These are phyloP conservation scores for Aspergillus sclerotioniger DNA, from an alignment of 495 filamentous ascomycete genomes.

Conservation along the genomic window DNA sequence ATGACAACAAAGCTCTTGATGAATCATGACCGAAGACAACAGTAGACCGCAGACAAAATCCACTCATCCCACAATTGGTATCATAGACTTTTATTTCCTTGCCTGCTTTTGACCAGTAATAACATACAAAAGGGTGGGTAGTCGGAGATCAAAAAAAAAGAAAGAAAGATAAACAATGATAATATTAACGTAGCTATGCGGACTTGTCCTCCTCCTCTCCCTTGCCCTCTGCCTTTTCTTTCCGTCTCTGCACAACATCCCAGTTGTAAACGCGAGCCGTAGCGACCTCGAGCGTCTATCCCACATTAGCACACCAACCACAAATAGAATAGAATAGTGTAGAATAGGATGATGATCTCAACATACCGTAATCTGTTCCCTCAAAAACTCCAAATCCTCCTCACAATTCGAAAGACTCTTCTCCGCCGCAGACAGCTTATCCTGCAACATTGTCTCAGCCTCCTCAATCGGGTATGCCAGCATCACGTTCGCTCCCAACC, in stretches of 20 bases:
- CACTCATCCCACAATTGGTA: not conserved
- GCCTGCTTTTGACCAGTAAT: not conserved
- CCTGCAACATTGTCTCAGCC: constrained; percentile 72
- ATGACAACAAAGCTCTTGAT: no score
- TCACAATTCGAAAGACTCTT: constrained; percentile 79
- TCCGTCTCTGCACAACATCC: constrained; percentile 91
- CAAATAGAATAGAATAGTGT: not conserved
- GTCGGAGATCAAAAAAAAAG: not conserved
- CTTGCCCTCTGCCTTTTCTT: constrained; percentile 74
- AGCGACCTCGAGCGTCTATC: constrained; percentile 91
- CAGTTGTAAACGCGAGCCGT: constrained; percentile 98
- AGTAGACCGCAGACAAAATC: not conserved
- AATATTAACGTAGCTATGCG: constrained; percentile 9
- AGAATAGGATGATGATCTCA: not conserved
- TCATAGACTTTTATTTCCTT: not conserved
- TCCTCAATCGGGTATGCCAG: constrained; percentile 87
- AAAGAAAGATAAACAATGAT: not conserved
- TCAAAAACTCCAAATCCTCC: constrained; percentile 93
- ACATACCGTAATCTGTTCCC: constrained; percentile 92
- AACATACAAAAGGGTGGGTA: not conserved
- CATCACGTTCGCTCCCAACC: constrained; percentile 99
- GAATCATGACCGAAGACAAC: no score
- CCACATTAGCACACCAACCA: constrained; percentile 23
- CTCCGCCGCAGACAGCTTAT: constrained; percentile 78
- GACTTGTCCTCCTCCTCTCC: constrained; percentile 37